A percentile compares a stretch with the other conserved stretches of the same genome.
These are phyloP conservation scores for Paecilomyces formosus DNA, from an alignment of 2,329 filamentous ascomycete species.

Conservation along the genomic window DNA sequence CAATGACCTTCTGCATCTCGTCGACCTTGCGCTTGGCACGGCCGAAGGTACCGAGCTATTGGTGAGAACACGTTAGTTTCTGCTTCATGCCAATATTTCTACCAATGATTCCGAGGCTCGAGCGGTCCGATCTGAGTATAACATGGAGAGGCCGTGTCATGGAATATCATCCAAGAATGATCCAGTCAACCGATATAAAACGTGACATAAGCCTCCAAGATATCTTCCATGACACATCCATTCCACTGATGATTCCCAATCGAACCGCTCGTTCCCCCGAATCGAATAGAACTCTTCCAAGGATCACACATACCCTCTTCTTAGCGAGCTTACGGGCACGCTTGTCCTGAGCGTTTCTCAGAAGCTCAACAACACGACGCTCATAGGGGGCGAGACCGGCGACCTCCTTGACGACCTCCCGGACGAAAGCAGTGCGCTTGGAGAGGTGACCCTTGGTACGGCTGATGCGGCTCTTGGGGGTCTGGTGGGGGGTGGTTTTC, in stretches of 20 bases:
- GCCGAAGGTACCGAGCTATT: constrained; percentile 91
- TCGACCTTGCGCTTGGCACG: constrained; percentile 99
- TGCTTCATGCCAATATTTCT: neutral
- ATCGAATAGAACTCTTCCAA: neutral
- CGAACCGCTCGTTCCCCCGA: neutral
- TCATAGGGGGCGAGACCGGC: constrained; percentile 92
- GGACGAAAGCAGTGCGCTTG: constrained; percentile 94
- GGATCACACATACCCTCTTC: constrained; percentile 70
- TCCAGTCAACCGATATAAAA: neutral
- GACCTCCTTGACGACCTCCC: constrained; percentile 97
- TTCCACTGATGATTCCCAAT: neutral
- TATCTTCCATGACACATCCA: neutral
- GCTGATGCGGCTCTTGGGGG: constrained; percentile 69
- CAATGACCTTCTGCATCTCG: constrained; percentile 96
- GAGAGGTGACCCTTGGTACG: constrained; percentile 91
- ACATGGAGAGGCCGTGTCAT: neutral
- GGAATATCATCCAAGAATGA: neutral
- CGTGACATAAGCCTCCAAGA: neutral
- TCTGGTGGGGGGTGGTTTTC: constrained; percentile 72
- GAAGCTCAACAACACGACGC: constrained; percentile 97
- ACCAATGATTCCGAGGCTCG: neutral
- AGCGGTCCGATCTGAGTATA: constrained; percentile 1
- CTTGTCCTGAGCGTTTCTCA: constrained; percentile 99
- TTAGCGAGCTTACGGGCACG: constrained; percentile 97
- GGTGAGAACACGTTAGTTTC: constrained; percentile 12